phyloP scores from a whole-genome alignment of 1,139 yeast species.

The Debaryomyces psychrophilus region DNA sequence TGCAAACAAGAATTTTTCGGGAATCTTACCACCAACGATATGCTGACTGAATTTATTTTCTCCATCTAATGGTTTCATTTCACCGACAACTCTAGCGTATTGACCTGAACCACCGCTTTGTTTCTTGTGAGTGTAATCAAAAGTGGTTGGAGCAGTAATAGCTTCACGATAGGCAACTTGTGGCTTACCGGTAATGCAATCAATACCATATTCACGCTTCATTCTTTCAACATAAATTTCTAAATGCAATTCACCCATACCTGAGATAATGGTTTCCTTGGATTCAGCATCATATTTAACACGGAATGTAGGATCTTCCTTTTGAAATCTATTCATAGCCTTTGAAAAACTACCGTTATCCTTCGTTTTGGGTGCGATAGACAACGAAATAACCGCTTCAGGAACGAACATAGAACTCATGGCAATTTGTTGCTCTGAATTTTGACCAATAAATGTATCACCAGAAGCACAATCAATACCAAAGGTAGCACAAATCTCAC shows the following conservation, averaged over 20 bases:
- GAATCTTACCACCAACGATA: conserved; percentile 95
- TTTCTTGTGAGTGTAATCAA: conserved; percentile 94
- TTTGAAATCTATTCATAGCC: conserved; percentile 96
- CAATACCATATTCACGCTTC: conserved; percentile 95
- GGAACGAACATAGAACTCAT: conserved; percentile 99
- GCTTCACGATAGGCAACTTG: conserved; percentile 98
- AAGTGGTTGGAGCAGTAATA: conserved; percentile 69
- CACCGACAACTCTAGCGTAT: conserved; percentile 95
- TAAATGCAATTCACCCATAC: conserved; percentile 98
- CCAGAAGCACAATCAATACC: conserved; percentile 99
- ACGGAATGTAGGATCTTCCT: conserved; percentile 98
- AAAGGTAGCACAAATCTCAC: conserved; percentile 98
- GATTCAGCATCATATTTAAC: conserved; percentile 89
- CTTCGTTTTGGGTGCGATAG: conserved; percentile 85
- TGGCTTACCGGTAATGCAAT: conserved; percentile 94
- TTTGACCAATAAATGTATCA: conserved; percentile 82
- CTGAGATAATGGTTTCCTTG: conserved; percentile 93
- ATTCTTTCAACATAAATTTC: conserved; percentile 98
- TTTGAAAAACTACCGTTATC: conserved; percentile 87
- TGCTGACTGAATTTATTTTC: conserved; percentile 79
- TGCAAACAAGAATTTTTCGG: conserved; percentile 92
- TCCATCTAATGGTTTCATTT: conserved; percentile 64
- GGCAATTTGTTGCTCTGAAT: conserved; percentile 74
- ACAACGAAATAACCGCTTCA: conserved; percentile 93
- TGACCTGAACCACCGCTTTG: conserved; percentile 99